Evolutionary conservation across 2,329 filamentous ascomycete genomes (phyloP).

Genomic region (Chaetomiaceae sp.): DNA sequence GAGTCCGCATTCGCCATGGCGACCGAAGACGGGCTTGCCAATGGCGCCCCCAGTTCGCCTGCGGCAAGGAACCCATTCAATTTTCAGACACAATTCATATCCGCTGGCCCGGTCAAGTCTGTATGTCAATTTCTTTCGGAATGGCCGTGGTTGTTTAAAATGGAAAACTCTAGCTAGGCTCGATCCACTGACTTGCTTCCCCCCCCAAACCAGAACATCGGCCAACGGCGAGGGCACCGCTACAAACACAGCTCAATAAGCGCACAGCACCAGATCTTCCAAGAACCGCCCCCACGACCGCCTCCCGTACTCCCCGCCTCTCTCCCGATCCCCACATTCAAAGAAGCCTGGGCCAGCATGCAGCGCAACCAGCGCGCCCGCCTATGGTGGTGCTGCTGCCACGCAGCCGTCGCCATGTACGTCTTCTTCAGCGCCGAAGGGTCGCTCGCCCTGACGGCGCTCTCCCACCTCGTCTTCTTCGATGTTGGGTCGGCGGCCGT

Average conservation of each 20-base stretch:
- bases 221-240: constrained; percentile 88
- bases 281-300: constrained; percentile 79
- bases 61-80: constrained; percentile 73
- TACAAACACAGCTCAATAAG: constrained; percentile 97
- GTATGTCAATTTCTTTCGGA: constrained; percentile 43
- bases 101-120: constrained; percentile 71
- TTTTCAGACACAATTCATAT: constrained; percentile 79
- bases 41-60: constrained; percentile 24
- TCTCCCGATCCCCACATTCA: constrained; percentile 82
- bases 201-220: constrained; percentile 63
- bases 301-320: constrained; percentile 88
- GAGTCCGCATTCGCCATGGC: constrained; percentile 33
- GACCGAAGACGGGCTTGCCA: constrained; percentile 30
- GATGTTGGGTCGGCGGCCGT: constrained; percentile 89
- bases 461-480: constrained; percentile 92
- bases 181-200: no score
- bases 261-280: constrained; percentile 85
- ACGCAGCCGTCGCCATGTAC: constrained; percentile 75
- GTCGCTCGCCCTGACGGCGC: constrained; percentile 82
- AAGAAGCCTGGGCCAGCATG: constrained; percentile 87
- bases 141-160: neutral
- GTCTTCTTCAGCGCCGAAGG: constrained; percentile 83
- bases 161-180: no score
- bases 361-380: constrained; percentile 78
- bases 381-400: constrained; percentile 84